Base-by-base conservation (phyloP, 2,329 filamentous ascomycete species). In the Trichoderma citrinoviride region DNA sequence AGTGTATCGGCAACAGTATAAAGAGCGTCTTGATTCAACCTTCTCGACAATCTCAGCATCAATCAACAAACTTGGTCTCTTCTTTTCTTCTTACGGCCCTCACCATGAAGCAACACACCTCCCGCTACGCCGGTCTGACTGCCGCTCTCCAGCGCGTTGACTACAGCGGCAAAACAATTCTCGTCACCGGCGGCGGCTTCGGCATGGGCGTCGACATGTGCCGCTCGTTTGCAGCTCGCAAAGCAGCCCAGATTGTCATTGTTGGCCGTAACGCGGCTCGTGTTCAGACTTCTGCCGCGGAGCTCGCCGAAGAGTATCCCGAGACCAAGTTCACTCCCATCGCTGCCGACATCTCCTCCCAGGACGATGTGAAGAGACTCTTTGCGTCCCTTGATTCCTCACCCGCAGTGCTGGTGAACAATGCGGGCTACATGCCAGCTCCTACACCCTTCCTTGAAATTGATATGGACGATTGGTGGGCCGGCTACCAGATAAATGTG, bases 41-140 rank as follows among this genome's bases (percentile, higher is more conserved):
- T n/a, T 37, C 33, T 37, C 3, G 14, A 3, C 41, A 7, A 43
- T 19, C 5, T 10, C 6, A 33, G 10, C 17, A 33, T 33, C 5
- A 14, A 10, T 33, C 49, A 33, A 15, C 10, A 7, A 19, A 29
- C 47, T 14, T 12, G 12, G 10, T 14, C 25, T 19, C 7, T 6
- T 5, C 17, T 19, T 12, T 29, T 52, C 4, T 14, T 27, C 17
- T 12, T n/a, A 27, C 21, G 33, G 5, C n/a, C 14, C 3, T 21
- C n/a, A 19, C 1, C 27, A 52, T 52, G 49, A 52, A 33, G 49
- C 25, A 46, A 25, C 12, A 44, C n/a, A 1, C 23, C 29, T 10
- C 12, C 8, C n/a, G 55, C 14, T 70, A 60, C 44, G n/a, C 56
- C 7, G 56, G 43, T 14, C 56, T 60, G 10, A 60, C 56, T 1